Base-by-base conservation (phyloP, 768 basidiomycete species). In the Boletus rubropictus region DNA sequence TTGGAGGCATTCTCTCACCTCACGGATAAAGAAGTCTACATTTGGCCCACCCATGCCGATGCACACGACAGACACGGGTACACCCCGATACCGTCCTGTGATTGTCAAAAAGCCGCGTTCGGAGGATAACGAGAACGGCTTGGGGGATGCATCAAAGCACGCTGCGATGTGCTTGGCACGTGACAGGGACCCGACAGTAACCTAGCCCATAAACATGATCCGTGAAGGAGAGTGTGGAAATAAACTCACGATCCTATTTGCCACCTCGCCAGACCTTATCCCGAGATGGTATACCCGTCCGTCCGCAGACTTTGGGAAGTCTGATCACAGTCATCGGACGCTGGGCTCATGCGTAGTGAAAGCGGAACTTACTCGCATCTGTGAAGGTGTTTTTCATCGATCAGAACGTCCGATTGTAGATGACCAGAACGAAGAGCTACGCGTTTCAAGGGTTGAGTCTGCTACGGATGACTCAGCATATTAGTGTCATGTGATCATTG, bases 21-120 rank as follows among this genome's bases (percentile, higher is more conserved):
- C 88, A 52, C 88, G 78, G 18, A 91, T 77, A 62, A 90, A 88
- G 67, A 90, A 91, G 64, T 91, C 89, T 69, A 82, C 84, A 67
- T 87, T 90, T 1, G 87, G 78, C 49, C 69, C 72, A 17, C 89
- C 89, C 89, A 90, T 91, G 11, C 89, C 89, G 46, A 89, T 89
- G 53, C 83, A 84, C 34, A 88, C 71, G 33, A 90, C 77, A 6
- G 82, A 85, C 24, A 90, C 63, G 7, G 86, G 85, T 14, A 75
- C 64, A 39, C 76, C 77, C 36, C 72, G 73, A 64, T 80, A 86
- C 28, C 76, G 72, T 10, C 85, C 86, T 5, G 85, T 86, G 42
- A 86, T 75, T 4, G 82, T 86, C 49, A 80, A 64, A 64, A 89
- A 91, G 3, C 87, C 86, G 39, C 89, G 76, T 56, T 89, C 87